phyloP scores from a whole-genome alignment of 2,329 filamentous ascomycete species.

The Fusarium sambucinum region DNA sequence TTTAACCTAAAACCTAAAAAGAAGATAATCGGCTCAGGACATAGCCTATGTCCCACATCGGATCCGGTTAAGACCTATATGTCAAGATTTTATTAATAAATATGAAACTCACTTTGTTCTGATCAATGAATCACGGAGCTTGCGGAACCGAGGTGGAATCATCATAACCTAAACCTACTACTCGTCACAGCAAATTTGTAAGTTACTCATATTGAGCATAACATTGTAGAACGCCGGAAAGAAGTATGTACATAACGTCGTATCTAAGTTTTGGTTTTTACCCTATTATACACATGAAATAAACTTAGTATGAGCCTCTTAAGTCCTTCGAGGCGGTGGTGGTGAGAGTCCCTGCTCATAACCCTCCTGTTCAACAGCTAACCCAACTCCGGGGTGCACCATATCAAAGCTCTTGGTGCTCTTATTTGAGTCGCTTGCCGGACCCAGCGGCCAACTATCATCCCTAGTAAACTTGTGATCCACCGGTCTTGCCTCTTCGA shows the following conservation, averaged over 20 bases:
- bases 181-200: accelerated
- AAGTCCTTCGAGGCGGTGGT: conserved; percentile 40
- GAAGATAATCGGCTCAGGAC: not conserved
- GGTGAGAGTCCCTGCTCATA: conserved; percentile 42
- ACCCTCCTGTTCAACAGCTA: conserved; percentile 40
- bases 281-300: conserved; percentile 27
- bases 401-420: conserved; percentile 40
- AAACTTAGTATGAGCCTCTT: conserved; percentile 11
- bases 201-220: not conserved
- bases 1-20: not conserved
- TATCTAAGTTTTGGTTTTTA: conserved; percentile 19
- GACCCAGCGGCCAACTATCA: conserved; percentile 38
- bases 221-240: not conserved
- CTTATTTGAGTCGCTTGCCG: conserved; percentile 19
- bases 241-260: conserved; percentile 29
- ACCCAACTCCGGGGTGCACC: conserved; percentile 36
- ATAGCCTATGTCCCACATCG: not conserved
- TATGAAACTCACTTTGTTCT: not conserved
- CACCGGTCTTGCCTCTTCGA: conserved; percentile 1
- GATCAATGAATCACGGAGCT: not conserved
- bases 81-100: not conserved
- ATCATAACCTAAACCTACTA: not conserved
- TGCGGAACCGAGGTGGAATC: accelerated
- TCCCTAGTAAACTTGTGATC: conserved; percentile 17
- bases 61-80: not conserved